Base-by-base conservation (phyloP, 148 eudicot genomes). In the Amaranthus hypochondriacus region DNA sequence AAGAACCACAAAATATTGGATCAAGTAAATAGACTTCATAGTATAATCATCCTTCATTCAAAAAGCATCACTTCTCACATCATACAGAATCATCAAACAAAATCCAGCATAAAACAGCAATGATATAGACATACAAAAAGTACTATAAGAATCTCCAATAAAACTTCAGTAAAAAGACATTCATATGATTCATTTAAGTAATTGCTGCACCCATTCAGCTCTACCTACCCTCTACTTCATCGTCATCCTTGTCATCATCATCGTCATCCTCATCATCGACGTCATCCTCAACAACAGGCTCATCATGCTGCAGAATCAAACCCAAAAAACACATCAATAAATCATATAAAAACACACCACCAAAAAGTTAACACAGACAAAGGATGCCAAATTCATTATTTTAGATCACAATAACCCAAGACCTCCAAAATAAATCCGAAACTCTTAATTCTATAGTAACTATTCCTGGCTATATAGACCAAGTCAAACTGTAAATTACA, bases 261-360 rank as follows among this genome's bases (percentile, higher is more conserved):
- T 86, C 95, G 0, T 90, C 92, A 0, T 91, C 93, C 0, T 90
- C 96, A 0, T 89, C 93, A n/a, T 88, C 93, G 1, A 87, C 92
- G 0, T 88, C 89, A 5, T 90, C 97, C 79, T 91, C 97, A 46
- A 91, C 77, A 43, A 87, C 46, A 14, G 97, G 97, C 72, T 91
- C 93, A 58, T 91, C 93, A 72, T 77, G 77, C 87, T 84, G 82
- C 76, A 76, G 4, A 63, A 59, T 43, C 9, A 10, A 71, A 39
- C 56, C 42, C 65, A 52, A 2, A 70, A 11, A 9, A 56, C 0
- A 2, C 2, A 51, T 21, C 12, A 15, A 4, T n/a, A 52, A 52
- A 68, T 57, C 4, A 64, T 11, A 54, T 44, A 15, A 64, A 5
- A 11, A 2, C 18, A 28, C 39, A 28, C 39, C 0, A 28, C 39